A percentile compares a stretch with the other conserved stretches of the same genome.
phyloP scores from a whole-genome alignment of 148 eudicot species.

The Cornus kousa region DNA sequence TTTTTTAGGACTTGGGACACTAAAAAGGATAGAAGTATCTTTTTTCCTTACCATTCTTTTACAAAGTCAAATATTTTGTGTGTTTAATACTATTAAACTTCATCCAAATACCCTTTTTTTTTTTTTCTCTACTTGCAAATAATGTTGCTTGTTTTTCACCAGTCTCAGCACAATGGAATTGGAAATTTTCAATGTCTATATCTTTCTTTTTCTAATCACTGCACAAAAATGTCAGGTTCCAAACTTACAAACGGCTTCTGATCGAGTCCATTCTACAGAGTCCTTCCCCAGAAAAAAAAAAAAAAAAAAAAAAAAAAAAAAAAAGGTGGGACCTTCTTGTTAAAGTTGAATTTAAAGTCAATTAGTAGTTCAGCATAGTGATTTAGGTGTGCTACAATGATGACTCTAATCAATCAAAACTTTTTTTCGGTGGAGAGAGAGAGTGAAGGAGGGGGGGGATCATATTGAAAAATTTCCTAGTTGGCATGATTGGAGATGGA shows the following conservation, averaged over 20 bases:
- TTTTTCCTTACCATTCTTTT: too few relatives aligned
- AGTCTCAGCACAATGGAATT: not conserved
- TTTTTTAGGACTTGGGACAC: too few relatives aligned
- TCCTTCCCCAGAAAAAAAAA: not conserved
- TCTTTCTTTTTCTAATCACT: not conserved
- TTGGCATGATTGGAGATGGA: slow-evolving; percentile 14
- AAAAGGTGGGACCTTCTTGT: not conserved
- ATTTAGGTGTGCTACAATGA: too few relatives aligned
- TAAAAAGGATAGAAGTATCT: too few relatives aligned
- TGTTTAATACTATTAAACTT: not conserved
- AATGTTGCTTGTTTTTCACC: not conserved
- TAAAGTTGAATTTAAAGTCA: not conserved
- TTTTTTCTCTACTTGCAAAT: not conserved
- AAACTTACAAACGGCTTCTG: not conserved
- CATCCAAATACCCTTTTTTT: not conserved
- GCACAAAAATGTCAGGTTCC: not conserved
- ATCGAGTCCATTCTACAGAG: not conserved
- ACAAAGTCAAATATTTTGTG: too few relatives aligned
- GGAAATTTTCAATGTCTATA: not conserved
- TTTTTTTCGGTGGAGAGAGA: too few relatives aligned
- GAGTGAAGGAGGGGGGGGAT: too few relatives aligned
- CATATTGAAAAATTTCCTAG: slow-evolving; percentile 7
- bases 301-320: too few relatives aligned
- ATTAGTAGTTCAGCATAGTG: too few relatives aligned
- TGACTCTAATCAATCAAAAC: too few relatives aligned